These are phyloP conservation scores for Crithidia expoeki DNA, from an alignment of 208 protist species.

Conservation along the genomic window DNA sequence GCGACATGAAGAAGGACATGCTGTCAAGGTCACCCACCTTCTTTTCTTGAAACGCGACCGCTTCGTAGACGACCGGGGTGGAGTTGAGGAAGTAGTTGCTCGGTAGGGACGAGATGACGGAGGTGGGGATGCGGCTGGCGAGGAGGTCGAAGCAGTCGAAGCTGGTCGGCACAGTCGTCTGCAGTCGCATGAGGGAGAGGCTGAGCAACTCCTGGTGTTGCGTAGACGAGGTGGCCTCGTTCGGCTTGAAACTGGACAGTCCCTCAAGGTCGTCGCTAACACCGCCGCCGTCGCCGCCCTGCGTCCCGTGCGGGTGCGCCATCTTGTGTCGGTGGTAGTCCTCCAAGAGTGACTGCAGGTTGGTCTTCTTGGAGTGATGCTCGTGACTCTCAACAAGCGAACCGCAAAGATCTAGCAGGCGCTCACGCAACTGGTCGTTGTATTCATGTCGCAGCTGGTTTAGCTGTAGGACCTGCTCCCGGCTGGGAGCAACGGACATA, in stretches of 20 bases:
- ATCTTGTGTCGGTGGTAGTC: conserved; percentile 9
- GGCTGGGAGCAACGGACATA: conserved; percentile 25
- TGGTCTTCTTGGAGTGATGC: not conserved
- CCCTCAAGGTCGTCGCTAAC: not conserved
- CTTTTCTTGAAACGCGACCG: conserved; percentile 32
- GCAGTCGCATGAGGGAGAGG: conserved; percentile 41
- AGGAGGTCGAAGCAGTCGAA: conserved; percentile 55
- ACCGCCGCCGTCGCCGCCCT: not conserved
- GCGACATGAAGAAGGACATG: conserved; percentile 50
- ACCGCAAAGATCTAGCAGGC: conserved; percentile 39
- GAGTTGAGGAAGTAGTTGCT: conserved; percentile 34
- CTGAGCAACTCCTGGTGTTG: conserved; percentile 25
- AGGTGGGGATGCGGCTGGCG: conserved; percentile 32
- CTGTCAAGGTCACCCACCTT: conserved; percentile 28
- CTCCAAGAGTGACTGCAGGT: conserved; percentile 13
- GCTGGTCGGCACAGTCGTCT: conserved; percentile 37
- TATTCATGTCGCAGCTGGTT: conserved; percentile 39
- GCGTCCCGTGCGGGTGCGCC: not conserved
- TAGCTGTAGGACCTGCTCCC: conserved; percentile 32
- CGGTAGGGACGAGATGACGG: conserved; percentile 33
- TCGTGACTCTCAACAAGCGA: conserved; percentile 16
- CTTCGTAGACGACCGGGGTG: conserved; percentile 33
- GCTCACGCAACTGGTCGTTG: conserved; percentile 43
- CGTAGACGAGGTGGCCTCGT: not conserved
- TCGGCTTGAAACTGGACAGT: not conserved